A percentile compares a stretch with the other conserved stretches of the same genome.
phyloP scores from a whole-genome alignment of 192 early-diverging fungal species.

The Polychytrium aggregatum region DNA sequence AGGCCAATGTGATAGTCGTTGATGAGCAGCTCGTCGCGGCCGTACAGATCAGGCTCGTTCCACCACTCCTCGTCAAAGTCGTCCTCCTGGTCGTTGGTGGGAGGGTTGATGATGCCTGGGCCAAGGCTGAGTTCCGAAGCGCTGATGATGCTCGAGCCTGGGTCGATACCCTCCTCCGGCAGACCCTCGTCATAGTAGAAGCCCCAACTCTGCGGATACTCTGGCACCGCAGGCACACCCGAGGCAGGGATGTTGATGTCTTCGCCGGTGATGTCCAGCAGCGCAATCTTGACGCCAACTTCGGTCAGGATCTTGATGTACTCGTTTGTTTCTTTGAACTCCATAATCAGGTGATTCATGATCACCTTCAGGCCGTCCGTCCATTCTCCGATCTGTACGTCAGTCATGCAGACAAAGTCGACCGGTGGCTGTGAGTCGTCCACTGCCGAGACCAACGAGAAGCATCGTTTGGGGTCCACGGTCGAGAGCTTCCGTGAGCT shows the following conservation, averaged over 20 bases:
- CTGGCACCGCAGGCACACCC: slow-evolving; percentile 10
- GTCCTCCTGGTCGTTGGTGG: no score
- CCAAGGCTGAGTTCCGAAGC: no score
- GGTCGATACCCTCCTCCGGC: no score
- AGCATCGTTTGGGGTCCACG: slow-evolving; percentile 24
- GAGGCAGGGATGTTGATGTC: slow-evolving; percentile 27
- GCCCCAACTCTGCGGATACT: slow-evolving; percentile 1
- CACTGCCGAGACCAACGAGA: slow-evolving; percentile 33
- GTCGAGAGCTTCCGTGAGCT: slow-evolving; percentile 13
- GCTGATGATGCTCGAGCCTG: no score
- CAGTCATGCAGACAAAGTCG: slow-evolving; percentile 41
- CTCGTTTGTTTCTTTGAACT: slow-evolving; percentile 56
- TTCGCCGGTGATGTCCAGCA: slow-evolving; percentile 58
- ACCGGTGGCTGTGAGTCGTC: slow-evolving; percentile 22
- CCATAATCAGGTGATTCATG: no score
- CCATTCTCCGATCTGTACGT: slow-evolving; percentile 52
- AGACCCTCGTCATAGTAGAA: slow-evolving; percentile 10
- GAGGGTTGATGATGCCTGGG: no score
- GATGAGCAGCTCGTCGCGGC: no score
- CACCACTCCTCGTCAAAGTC: no score
- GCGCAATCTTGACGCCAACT: slow-evolving; percentile 52
- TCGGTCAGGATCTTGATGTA: slow-evolving; percentile 54
- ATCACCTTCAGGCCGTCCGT: slow-evolving; percentile 60
- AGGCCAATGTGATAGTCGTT: no score
- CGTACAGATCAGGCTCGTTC: no score